These are phyloP conservation scores for Suillus clintonianus DNA, from an alignment of 768 basidiomycete genomes.

Conservation along the genomic window DNA sequence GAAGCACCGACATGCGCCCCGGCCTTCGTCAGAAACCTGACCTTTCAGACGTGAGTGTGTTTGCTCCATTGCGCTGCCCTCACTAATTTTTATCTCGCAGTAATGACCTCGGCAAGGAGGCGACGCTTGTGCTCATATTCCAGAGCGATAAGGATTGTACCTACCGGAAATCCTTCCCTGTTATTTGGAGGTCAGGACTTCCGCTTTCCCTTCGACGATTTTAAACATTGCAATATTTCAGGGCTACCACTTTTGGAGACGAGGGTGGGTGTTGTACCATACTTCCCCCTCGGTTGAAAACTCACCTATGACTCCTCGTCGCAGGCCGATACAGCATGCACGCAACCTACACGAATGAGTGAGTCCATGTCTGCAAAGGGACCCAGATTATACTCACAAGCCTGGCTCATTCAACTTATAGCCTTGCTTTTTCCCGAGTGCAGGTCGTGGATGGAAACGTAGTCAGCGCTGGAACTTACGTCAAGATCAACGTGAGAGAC, in stretches of 20 bases:
- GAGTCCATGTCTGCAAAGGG: background rate
- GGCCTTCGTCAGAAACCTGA: background rate
- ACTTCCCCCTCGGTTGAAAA: no score
- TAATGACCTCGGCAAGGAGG: no score
- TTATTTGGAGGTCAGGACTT: no score
- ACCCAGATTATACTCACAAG: background rate
- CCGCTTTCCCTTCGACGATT: no score
- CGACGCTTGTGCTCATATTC: no score
- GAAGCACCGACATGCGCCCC: background rate
- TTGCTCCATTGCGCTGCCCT: background rate
- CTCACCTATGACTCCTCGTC: no score
- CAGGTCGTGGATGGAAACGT: background rate
- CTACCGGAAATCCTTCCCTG: no score
- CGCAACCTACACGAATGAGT: background rate
- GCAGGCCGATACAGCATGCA: background rate
- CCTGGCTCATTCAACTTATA: background rate
- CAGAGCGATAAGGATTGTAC: no score
- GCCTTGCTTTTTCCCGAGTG: background rate
- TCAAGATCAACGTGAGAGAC: background rate
- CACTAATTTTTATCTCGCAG: background rate
- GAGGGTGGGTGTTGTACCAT: no score
- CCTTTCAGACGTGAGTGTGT: background rate
- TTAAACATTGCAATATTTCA: no score
- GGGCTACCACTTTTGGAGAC: no score
- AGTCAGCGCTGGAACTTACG: background rate